Evolutionary conservation across 306 rosid genomes (phyloP).

Genomic region (Astragalus membranaceus): DNA sequence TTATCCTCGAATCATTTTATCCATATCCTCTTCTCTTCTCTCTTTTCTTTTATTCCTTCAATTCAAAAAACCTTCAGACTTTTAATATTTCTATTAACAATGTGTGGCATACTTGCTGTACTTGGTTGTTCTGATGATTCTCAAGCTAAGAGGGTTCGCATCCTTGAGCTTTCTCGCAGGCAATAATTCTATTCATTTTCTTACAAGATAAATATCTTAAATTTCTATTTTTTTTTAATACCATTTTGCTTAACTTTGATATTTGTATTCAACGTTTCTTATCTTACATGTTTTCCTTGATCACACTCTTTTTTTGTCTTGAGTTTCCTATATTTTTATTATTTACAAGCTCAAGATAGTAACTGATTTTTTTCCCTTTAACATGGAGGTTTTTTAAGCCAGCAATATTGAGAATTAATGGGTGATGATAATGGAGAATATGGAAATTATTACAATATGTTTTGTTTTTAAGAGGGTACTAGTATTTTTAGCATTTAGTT

Average conservation of each 20-base stretch:
- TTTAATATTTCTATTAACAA: constrained; percentile 12
- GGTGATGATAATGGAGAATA: background rate
- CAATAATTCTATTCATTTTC: constrained; percentile 1
- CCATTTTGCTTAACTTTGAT: background rate
- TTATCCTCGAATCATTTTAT: constrained; percentile 2
- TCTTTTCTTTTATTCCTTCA: no score
- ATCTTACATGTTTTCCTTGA: background rate
- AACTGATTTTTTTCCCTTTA: no score
- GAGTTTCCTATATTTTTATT: background rate
- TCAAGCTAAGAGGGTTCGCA: constrained; percentile 84
- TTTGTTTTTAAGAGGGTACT: background rate
- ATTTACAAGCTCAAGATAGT: background rate
- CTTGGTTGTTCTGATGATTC: constrained; percentile 88
- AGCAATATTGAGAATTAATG: background rate
- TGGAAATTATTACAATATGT: background rate
- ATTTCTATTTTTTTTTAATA: background rate
- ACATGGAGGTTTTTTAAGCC: background rate
- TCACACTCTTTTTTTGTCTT: background rate
- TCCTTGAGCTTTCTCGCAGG: constrained; percentile 70
- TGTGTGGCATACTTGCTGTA: constrained; percentile 98
- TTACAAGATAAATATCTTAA: no score
- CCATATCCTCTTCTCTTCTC: background rate
- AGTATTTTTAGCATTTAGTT: background rate
- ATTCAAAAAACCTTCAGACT: no score
- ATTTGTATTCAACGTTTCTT: background rate